These are phyloP conservation scores for Melanomma pulvis-pyrius DNA, from an alignment of 495 filamentous ascomycete genomes.

Conservation along the genomic window DNA sequence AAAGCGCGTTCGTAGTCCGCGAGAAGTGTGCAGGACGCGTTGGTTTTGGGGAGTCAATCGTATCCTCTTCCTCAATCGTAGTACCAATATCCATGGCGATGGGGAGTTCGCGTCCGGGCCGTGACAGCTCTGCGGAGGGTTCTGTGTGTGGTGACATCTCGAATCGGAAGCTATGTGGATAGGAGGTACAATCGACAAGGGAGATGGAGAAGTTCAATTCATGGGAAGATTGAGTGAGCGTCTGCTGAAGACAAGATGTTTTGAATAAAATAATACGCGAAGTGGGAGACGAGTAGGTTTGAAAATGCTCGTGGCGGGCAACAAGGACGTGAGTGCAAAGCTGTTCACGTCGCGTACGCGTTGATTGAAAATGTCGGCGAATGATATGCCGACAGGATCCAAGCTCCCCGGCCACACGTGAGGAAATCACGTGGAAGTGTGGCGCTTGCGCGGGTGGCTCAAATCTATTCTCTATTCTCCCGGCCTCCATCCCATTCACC, in stretches of 20 bases:
- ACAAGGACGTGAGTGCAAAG: neutral
- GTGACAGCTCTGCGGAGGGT: neutral
- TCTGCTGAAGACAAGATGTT: neutral
- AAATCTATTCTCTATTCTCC: no score
- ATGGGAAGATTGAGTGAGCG: neutral
- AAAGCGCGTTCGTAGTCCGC: constrained; percentile 16
- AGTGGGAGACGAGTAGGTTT: neutral
- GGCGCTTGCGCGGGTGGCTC: no score
- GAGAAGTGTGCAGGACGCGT: neutral
- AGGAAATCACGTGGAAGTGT: no score
- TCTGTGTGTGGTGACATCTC: neutral
- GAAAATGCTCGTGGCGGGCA: neutral
- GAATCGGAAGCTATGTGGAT: neutral
- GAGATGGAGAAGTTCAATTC: neutral
- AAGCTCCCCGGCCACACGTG: neutral
- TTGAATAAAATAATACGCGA: neutral
- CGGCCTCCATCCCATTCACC: no score
- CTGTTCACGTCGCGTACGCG: neutral
- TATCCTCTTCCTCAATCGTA: constrained; percentile 5
- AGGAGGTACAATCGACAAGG: neutral
- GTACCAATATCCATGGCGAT: neutral
- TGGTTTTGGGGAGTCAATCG: constrained; percentile 4
- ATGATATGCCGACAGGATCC: neutral
- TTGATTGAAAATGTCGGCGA: neutral
- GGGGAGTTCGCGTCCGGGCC: neutral